These are phyloP conservation scores for Hylodesmum podocarpum DNA, from an alignment of 306 rosid genomes.

Conservation along the genomic window DNA sequence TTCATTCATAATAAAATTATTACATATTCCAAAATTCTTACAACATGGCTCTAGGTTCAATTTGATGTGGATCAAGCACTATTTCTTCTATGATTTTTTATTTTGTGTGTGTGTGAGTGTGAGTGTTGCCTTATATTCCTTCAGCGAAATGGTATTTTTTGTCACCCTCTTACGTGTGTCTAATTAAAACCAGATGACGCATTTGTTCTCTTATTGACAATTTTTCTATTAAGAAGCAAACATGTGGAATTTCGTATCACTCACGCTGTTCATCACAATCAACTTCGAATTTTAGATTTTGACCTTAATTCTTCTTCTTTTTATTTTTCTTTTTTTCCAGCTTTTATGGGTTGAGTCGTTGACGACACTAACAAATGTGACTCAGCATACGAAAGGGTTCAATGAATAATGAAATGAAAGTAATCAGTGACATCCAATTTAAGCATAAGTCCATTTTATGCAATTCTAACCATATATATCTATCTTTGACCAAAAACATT, in stretches of 20 bases:
- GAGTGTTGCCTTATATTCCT: slow-evolving; percentile 34
- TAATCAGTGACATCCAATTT: not conserved
- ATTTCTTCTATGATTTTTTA: slow-evolving; percentile 15
- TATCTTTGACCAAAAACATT: not conserved
- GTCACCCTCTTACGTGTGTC: not conserved
- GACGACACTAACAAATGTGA: not conserved
- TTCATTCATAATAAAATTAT: slow-evolving; percentile 8
- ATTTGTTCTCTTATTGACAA: not conserved
- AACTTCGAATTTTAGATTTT: slow-evolving; percentile 25
- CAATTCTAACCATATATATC: not conserved
- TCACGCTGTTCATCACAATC: slow-evolving; percentile 29
- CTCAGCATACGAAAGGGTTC: slow-evolving; percentile 12
- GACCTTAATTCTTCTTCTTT: slow-evolving; percentile 22
- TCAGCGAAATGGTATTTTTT: not conserved
- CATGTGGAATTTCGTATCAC: slow-evolving; percentile 24
- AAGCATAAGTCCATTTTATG: not conserved
- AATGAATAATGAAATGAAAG: slow-evolving; percentile 12
- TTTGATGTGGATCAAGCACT: slow-evolving; percentile 38
- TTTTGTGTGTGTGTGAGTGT: too few species aligned
- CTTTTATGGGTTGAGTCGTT: slow-evolving; percentile 19
- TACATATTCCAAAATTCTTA: slow-evolving; percentile 27
- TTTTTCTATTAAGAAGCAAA: not conserved
- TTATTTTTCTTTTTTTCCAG: not conserved
- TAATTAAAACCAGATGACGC: slow-evolving; percentile 30
- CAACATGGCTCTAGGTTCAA: slow-evolving; percentile 19